These are phyloP conservation scores for Ciborinia camelliae DNA, from an alignment of 2,329 filamentous ascomycete species.

Conservation along the genomic window DNA sequence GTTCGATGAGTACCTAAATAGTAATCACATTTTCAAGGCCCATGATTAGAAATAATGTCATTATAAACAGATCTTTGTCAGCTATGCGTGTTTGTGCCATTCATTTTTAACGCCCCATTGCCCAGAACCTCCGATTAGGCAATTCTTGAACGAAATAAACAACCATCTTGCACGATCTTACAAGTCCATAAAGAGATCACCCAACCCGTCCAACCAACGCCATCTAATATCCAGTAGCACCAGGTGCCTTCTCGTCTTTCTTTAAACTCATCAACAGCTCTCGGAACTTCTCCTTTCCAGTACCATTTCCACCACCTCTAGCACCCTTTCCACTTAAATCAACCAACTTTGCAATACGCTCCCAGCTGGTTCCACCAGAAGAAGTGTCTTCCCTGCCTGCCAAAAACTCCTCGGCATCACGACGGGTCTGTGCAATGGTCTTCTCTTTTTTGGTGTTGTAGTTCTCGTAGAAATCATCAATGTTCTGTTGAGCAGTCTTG, in stretches of 20 bases:
- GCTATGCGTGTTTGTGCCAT: slow-evolving; percentile 30
- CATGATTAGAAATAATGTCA: slow-evolving; percentile 2
- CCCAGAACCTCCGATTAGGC: slow-evolving; percentile 30
- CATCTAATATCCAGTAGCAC: slow-evolving; percentile 58
- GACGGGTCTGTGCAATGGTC: slow-evolving; percentile 78
- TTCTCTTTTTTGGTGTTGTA: slow-evolving; percentile 99
- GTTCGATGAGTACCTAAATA: slow-evolving; percentile 1
- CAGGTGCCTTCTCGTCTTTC: slow-evolving; percentile 86
- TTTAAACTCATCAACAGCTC: slow-evolving; percentile 81
- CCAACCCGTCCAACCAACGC: slow-evolving; percentile 11
- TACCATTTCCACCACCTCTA: slow-evolving; percentile 81
- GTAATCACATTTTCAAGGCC: slow-evolving; percentile 10
- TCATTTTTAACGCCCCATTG: slow-evolving; percentile 37
- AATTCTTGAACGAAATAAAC: slow-evolving; percentile 29
- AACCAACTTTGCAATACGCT: slow-evolving; percentile 96
- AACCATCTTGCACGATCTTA: slow-evolving; percentile 35
- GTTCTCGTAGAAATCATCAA: slow-evolving; percentile 99
- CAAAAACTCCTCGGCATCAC: slow-evolving; percentile 91
- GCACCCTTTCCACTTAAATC: slow-evolving; percentile 91
- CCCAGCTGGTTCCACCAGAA: slow-evolving; percentile 95
- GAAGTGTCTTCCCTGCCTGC: slow-evolving; percentile 86
- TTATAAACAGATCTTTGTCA: slow-evolving; percentile 12
- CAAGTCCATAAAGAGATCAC: slow-evolving; percentile 26
- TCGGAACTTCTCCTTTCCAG: slow-evolving; percentile 93
- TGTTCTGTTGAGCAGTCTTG: slow-evolving; percentile 85